Base-by-base conservation (phyloP, 139 green algal genomes). In the Micromonas pusilla region DNA sequence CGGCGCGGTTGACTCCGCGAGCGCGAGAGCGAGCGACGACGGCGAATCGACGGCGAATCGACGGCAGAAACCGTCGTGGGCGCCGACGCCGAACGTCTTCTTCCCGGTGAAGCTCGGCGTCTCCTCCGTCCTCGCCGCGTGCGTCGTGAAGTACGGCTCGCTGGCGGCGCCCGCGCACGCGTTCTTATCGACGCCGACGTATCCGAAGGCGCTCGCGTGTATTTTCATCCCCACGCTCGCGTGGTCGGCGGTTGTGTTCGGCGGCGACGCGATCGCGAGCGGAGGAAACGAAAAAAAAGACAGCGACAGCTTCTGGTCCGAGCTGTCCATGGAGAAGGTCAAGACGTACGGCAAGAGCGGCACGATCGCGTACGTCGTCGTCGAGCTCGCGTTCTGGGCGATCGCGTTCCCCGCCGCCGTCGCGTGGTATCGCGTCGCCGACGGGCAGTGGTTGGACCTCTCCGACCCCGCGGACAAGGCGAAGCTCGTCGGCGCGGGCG, bases 311-410 rank as follows among this genome's bases (percentile, higher is more conserved):
- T 75, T 53, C 52, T 25, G 52, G n/a, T 33, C 67, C n/a, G n/a
- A n/a, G 2, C 63, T 78, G 33, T 72, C 52, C 26, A 84, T 84
- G 80, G 67, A 37, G 30, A 52, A 79, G 4, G 66, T 84, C n/a
- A 84, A 84, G 70, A 72, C 52, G 23, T 80, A 64, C n/a, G 80
- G 80, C 53, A 21, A 77, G 23, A 66, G 74, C 4, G 80, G 80
- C 1, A 84, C 80, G 26, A 34, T 84, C 16, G 67, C 80, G n/a
- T 84, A 84, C 75, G 54, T 84, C 20, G 52, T 84, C 73, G 76
- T 70, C 36, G 80, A 84, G 73, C 68, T 84, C 4, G 57, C 33
- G 16, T 84, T 84, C 74, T 84, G 80, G 80, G 80, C 80, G n/a
- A 45, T 84, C 38, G 80, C 80, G 20, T 39, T 81, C 54, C 80